Percentiles rank a stretch among this genome's conserved stretches.
Conservation (phyloP, 441 rosid genomes). For the Euphorbia corollata region DNA sequence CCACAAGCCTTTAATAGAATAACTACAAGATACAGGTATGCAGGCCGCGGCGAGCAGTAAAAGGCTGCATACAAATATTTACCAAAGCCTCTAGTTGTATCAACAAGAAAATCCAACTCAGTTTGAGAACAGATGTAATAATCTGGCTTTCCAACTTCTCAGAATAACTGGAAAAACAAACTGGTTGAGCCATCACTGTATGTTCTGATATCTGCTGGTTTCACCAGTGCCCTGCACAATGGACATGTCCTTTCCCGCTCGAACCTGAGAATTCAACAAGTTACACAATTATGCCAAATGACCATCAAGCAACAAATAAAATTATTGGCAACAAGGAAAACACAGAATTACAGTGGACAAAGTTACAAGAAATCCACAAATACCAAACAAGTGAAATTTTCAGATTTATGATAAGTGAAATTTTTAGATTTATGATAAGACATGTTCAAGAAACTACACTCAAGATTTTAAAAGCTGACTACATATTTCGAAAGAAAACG, state of each 20-base stretch:
- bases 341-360: not conserved
- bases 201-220: conserved; percentile 48
- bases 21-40: not conserved
- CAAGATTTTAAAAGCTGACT: not conserved
- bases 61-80: conserved; percentile 1
- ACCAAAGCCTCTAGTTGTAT: not conserved
- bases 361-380: not conserved
- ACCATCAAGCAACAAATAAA: not conserved
- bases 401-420: not conserved
- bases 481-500: not conserved
- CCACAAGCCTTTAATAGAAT: not conserved
- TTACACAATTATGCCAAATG: not conserved
- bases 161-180: conserved; percentile 49
- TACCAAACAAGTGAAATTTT: not conserved
- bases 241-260: conserved; percentile 65
- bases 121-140: not conserved
- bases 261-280: conserved; percentile 39
- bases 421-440: not conserved
- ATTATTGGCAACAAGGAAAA: not conserved
- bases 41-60: not conserved
- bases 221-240: conserved; percentile 53
- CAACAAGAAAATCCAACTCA: not conserved
- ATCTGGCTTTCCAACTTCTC: not conserved
- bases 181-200: conserved; percentile 59
- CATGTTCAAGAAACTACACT: not conserved